Conservation (phyloP, 257 asterid species). For the Catharanthus roseus region DNA sequence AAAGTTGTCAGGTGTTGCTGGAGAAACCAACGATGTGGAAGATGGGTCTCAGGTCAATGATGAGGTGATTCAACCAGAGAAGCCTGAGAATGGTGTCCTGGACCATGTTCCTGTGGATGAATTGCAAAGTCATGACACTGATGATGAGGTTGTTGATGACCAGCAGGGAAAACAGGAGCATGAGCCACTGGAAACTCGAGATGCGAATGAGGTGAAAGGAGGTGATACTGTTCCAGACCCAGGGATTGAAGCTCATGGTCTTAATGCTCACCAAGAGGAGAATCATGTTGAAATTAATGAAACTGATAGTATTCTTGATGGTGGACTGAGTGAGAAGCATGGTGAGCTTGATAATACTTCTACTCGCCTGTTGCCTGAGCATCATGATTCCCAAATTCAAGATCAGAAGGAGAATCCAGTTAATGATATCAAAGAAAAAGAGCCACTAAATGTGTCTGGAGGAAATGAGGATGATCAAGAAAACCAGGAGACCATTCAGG, state of each 20-base stretch:
- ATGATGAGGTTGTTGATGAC: constrained; percentile 18
- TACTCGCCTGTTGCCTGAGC: constrained; percentile 15
- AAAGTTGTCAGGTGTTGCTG: constrained; percentile 21
- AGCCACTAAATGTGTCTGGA: constrained; percentile 1
- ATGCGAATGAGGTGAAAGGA: constrained; percentile 27
- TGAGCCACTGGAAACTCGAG: constrained; percentile 29
- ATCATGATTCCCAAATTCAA: constrained; percentile 28
- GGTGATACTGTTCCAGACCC: constrained; percentile 26
- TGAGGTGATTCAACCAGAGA: constrained; percentile 1
- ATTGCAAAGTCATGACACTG: constrained; percentile 17
- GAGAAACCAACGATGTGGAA: constrained; percentile 11
- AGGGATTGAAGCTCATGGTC: constrained; percentile 24
- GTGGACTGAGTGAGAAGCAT: constrained; percentile 25
- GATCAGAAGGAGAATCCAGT: constrained; percentile 26
- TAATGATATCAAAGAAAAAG: neutral
- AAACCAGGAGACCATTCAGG: constrained; percentile 19
- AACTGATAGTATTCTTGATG: constrained; percentile 14
- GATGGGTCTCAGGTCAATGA: neutral
- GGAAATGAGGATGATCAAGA: constrained; percentile 27
- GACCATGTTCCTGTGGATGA: constrained; percentile 21
- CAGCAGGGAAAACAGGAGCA: constrained; percentile 23
- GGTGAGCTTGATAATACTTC: constrained; percentile 23
- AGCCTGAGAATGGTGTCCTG: constrained; percentile 36
- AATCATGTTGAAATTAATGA: constrained; percentile 14
- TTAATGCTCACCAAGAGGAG: constrained; percentile 22